A percentile compares a stretch with the other conserved stretches of the same genome.
phyloP scores from a whole-genome alignment of 805 yeast species.

The Saitoella complicata region DNA sequence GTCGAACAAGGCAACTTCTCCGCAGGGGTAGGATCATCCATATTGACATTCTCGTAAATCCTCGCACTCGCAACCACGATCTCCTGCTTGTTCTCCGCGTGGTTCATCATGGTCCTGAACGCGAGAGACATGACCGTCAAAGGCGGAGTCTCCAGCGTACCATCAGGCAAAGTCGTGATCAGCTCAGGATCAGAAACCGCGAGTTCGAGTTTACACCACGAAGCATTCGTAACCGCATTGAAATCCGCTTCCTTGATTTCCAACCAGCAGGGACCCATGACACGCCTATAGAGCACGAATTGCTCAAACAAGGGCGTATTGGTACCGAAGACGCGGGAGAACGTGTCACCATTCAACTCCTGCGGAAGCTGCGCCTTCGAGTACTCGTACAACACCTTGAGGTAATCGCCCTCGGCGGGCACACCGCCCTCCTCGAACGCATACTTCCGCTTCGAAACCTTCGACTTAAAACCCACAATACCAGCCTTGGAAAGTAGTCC shows the following conservation, averaged over 20 bases:
- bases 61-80: constrained; percentile 70
- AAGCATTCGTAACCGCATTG: constrained; percentile 38
- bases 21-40: constrained; percentile 54
- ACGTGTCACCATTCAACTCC: constrained; percentile 59
- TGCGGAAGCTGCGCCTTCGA: constrained; percentile 33
- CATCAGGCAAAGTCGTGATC: constrained; percentile 30
- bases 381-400: constrained; percentile 63
- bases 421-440: constrained; percentile 75
- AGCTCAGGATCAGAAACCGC: constrained; percentile 25
- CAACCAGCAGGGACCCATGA: constrained; percentile 98
- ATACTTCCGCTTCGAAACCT: constrained; percentile 58
- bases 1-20: constrained; percentile 42
- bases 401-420: constrained; percentile 65
- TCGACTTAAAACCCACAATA: constrained; percentile 45
- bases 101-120: constrained; percentile 65
- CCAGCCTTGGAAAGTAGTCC: constrained; percentile 51
- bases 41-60: constrained; percentile 48
- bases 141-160: constrained; percentile 34
- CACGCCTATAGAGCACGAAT: constrained; percentile 61
- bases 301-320: constrained; percentile 62
- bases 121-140: constrained; percentile 59
- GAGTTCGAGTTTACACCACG: constrained; percentile 72
- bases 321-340: constrained; percentile 65
- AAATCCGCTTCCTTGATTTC: constrained; percentile 53
- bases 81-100: constrained; percentile 65